Conservation (phyloP, 2,329 filamentous ascomycete species). For the Blastomyces gilchristii region DNA sequence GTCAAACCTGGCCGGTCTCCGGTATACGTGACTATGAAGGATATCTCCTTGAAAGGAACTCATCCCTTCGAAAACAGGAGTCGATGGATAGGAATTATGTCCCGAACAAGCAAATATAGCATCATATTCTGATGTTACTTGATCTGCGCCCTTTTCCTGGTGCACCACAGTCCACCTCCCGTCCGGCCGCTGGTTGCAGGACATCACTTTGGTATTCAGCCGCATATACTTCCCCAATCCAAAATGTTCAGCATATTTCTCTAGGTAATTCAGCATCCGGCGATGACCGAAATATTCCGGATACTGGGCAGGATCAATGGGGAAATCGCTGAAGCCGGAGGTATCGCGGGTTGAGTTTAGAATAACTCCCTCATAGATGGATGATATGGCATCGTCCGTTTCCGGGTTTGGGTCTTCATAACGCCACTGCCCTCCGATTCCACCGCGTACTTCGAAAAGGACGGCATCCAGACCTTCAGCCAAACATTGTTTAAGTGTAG, state of each 20-base stretch:
- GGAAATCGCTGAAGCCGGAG: slow-evolving; percentile 33
- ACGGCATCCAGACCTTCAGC: slow-evolving; percentile 28
- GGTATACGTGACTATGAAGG: slow-evolving; percentile 32
- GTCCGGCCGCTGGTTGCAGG: slow-evolving; percentile 21
- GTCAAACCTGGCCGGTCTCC: slow-evolving; percentile 25
- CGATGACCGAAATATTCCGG: slow-evolving; percentile 30
- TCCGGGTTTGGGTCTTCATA: slow-evolving; percentile 25
- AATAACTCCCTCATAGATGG: slow-evolving; percentile 30
- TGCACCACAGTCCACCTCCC: slow-evolving; percentile 25
- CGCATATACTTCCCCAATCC: slow-evolving; percentile 27
- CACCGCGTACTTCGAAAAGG: slow-evolving; percentile 27
- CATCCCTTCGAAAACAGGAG: slow-evolving; percentile 25
- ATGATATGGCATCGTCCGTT: slow-evolving; percentile 22
- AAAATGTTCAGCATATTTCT: slow-evolving; percentile 32
- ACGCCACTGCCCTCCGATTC: slow-evolving; percentile 33
- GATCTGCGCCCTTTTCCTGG: slow-evolving; percentile 14
- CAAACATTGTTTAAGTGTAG: slow-evolving; percentile 32
- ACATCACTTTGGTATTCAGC: slow-evolving; percentile 25
- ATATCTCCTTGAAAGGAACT: slow-evolving; percentile 28
- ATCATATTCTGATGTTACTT: slow-evolving; percentile 23
- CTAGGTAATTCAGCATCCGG: slow-evolving; percentile 27
- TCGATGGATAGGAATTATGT: slow-evolving; percentile 23
- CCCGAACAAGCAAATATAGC: slow-evolving; percentile 32
- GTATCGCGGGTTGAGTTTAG: slow-evolving; percentile 33
- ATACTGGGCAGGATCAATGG: slow-evolving; percentile 31